Percentiles rank a stretch among this genome's conserved stretches.
These are phyloP conservation scores for Mortierella sp. DNA, from an alignment of 371 early-diverging fungal species.

Conservation along the genomic window DNA sequence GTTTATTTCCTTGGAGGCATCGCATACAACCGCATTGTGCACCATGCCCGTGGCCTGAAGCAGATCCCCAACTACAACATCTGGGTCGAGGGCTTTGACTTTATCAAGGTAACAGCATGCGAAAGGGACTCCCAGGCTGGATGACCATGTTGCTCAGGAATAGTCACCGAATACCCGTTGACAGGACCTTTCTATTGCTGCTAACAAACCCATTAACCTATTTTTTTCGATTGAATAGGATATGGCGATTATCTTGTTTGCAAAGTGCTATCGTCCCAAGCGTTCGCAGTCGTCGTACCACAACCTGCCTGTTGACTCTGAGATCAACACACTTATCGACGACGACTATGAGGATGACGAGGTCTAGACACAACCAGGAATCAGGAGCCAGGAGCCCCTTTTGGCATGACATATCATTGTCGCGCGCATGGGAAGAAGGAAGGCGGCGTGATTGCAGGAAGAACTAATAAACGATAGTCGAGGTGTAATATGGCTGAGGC, in stretches of 20 bases:
- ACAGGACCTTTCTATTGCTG: neutral
- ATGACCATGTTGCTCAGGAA: no score
- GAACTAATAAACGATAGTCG: no score
- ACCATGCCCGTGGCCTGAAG: constrained; percentile 71
- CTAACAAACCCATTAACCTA: no score
- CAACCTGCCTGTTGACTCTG: constrained; percentile 54
- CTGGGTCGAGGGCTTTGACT: constrained; percentile 56
- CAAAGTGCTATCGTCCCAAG: constrained; percentile 53
- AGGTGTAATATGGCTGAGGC: no score
- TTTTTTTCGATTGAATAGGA: constrained; percentile 16
- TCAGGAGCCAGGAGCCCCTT: neutral
- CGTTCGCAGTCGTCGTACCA: constrained; percentile 54
- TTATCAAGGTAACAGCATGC: constrained; percentile 63
- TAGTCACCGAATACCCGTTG: no score
- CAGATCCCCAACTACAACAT: constrained; percentile 64
- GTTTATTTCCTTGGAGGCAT: constrained; percentile 72
- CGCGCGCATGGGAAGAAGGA: no score
- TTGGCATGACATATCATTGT: no score
- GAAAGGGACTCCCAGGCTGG: neutral
- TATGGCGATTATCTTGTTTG: constrained; percentile 47
- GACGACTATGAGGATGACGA: constrained; percentile 56
- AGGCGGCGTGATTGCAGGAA: no score
- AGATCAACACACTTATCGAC: constrained; percentile 56
- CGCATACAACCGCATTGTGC: constrained; percentile 69
- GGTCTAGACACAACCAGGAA: constrained; percentile 13